Evolutionary conservation across 768 basidiomycete species (phyloP).

Genomic region (Amanita thiersii): DNA sequence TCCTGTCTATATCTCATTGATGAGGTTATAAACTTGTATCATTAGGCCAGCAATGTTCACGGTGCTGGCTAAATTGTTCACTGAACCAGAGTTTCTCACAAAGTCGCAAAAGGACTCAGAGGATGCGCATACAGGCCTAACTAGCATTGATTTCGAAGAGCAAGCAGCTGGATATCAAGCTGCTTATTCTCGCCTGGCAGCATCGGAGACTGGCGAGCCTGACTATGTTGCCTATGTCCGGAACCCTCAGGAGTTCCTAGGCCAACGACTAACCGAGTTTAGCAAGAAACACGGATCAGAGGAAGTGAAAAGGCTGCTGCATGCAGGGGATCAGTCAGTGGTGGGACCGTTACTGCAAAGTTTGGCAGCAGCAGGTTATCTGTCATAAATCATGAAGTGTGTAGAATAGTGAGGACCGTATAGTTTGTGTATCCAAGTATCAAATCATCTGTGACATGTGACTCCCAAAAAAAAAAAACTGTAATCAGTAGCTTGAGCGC

Average conservation of each 20-base stretch:
- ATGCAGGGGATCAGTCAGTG: slow-evolving; percentile 20
- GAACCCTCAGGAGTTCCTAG: slow-evolving; percentile 47
- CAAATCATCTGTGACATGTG: neutral
- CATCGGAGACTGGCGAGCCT: slow-evolving; percentile 49
- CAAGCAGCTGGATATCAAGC: slow-evolving; percentile 89
- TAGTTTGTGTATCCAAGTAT: too few species aligned
- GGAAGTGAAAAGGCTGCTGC: slow-evolving; percentile 27
- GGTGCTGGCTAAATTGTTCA: slow-evolving; percentile 69
- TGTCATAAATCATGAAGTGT: slow-evolving; percentile 11
- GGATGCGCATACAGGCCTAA: slow-evolving; percentile 50
- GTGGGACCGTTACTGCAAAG: slow-evolving; percentile 20
- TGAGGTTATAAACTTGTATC: neutral
- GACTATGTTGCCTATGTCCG: slow-evolving; percentile 59
- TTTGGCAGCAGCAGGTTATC: slow-evolving; percentile 18
- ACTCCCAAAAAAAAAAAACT: slow-evolving; percentile 4
- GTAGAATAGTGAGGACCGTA: neutral
- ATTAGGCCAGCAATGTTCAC: slow-evolving; percentile 63
- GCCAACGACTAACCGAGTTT: slow-evolving; percentile 34
- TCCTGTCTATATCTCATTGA: neutral
- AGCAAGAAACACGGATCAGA: slow-evolving; percentile 23
- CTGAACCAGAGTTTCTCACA: slow-evolving; percentile 65
- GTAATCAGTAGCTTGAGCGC: too few species aligned
- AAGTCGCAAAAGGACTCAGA: slow-evolving; percentile 26
- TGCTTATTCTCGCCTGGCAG: slow-evolving; percentile 85
- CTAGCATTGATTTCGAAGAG: slow-evolving; percentile 85